Percentiles rank a stretch among this genome's conserved stretches.
phyloP scores from a whole-genome alignment of 176 grass and related monocot species.

The Chloris gayana region DNA sequence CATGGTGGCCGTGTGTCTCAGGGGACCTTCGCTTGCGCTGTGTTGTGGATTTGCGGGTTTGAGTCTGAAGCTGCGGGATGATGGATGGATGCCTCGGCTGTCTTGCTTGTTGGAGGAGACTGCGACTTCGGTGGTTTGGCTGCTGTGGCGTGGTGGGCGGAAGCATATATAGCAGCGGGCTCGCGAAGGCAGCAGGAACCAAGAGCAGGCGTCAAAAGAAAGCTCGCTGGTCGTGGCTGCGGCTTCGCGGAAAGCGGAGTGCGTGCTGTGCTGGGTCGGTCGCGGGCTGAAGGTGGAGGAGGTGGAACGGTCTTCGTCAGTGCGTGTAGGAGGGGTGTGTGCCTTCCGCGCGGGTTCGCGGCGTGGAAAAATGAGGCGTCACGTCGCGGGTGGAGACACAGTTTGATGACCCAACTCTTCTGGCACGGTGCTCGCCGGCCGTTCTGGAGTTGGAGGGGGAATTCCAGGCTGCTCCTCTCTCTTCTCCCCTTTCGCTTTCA shows the following conservation, averaged over 20 bases:
- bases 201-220: background rate
- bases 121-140: background rate
- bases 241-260: background rate
- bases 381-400: background rate
- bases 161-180: constrained; percentile 25
- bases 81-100: background rate
- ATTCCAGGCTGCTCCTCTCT: constrained; percentile 15
- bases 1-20: background rate
- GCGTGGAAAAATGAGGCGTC: constrained; percentile 7
- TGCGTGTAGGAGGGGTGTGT: too few relatives aligned
- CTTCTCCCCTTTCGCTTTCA: background rate
- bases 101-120: background rate
- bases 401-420: too few relatives aligned
- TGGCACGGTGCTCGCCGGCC: background rate
- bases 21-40: background rate
- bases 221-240: background rate
- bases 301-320: background rate
- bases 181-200: background rate
- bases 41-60: too few relatives aligned
- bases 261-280: background rate
- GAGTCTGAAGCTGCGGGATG: too few relatives aligned
- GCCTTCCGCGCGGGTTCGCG: background rate
- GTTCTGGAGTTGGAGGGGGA: constrained; percentile 11
- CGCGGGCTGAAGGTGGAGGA: too few relatives aligned
- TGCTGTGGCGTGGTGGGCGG: background rate